Percentiles rank a stretch among this genome's conserved stretches.
These are phyloP conservation scores for Alternaria sp. DNA, from an alignment of 2,329 filamentous ascomycete genomes.

Conservation along the genomic window DNA sequence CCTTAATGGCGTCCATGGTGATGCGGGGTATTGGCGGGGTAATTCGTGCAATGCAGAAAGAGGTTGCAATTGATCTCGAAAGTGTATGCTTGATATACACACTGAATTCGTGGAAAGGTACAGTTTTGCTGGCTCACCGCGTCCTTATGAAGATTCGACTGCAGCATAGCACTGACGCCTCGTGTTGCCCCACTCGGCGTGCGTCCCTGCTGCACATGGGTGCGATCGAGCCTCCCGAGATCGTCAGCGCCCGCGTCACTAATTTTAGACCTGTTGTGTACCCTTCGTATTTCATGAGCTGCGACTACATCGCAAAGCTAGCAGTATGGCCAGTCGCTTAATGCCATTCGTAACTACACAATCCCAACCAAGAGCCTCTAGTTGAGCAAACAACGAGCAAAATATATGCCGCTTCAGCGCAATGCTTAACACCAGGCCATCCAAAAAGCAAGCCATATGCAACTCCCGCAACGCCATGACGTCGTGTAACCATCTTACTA, in stretches of 20 bases:
- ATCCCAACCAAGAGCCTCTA: background rate
- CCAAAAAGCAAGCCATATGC: conserved; percentile 5
- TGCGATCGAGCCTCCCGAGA: conserved; percentile 12
- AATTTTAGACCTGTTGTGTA: conserved; percentile 32
- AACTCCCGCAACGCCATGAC: conserved; percentile 13
- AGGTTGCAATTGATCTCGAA: conserved; percentile 2
- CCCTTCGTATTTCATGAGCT: conserved; percentile 2
- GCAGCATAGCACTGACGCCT: conserved; percentile 26
- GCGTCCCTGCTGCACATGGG: conserved; percentile 32
- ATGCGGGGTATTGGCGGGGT: conserved; percentile 16
- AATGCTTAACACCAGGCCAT: conserved; percentile 11
- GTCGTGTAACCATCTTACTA: conserved; percentile 12
- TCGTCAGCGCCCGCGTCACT: conserved; percentile 31
- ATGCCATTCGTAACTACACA: background rate
- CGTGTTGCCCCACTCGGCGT: conserved; percentile 38
- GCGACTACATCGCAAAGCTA: background rate
- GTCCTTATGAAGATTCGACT: conserved; percentile 11
- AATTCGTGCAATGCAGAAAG: conserved; percentile 7
- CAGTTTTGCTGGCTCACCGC: conserved; percentile 8
- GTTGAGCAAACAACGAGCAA: background rate
- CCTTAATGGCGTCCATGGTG: conserved; percentile 52
- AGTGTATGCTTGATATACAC: background rate
- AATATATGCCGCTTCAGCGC: background rate
- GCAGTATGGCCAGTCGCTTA: background rate
- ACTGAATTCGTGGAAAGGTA: background rate